A percentile compares a stretch with the other conserved stretches of the same genome.
These are phyloP conservation scores for Kodamaea fungicola DNA, from an alignment of 1,139 yeast species.

Conservation along the genomic window DNA sequence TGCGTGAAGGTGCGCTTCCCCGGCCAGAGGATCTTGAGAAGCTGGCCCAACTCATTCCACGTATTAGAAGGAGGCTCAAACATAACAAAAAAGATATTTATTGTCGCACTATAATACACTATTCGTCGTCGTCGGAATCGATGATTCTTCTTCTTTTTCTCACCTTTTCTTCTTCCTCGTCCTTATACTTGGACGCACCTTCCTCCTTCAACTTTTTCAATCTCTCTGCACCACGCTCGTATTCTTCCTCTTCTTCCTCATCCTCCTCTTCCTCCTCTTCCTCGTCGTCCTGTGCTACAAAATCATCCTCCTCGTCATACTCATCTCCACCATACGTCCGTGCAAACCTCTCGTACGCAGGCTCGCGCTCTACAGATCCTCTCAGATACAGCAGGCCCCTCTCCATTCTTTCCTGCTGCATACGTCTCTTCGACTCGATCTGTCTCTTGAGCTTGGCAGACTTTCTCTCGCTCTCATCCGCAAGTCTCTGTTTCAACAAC, in stretches of 20 bases:
- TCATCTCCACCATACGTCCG: constrained; percentile 42
- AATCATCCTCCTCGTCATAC: constrained; percentile 45
- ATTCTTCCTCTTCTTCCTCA: constrained; percentile 56
- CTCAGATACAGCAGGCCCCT: constrained; percentile 25
- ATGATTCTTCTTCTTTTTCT: constrained; percentile 53
- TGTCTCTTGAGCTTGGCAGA: constrained; percentile 67
- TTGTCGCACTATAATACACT: constrained; percentile 5
- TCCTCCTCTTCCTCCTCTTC: constrained; percentile 41
- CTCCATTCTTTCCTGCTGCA: constrained; percentile 43
- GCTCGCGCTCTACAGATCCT: constrained; percentile 23
- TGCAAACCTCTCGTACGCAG: constrained; percentile 41
- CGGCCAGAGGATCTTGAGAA: constrained; percentile 3
- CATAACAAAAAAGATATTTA: not conserved
- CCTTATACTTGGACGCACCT: constrained; percentile 48
- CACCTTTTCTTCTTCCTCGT: constrained; percentile 33
- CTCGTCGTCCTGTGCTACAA: constrained; percentile 42
- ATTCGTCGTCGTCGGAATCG: constrained; percentile 61
- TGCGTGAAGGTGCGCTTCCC: constrained; percentile 5
- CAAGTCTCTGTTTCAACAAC: constrained; percentile 72
- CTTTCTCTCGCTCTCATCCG: constrained; percentile 77
- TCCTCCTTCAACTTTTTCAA: constrained; percentile 56
- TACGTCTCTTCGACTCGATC: constrained; percentile 51
- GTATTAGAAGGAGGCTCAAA: not conserved
- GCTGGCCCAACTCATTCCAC: not conserved
- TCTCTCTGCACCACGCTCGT: constrained; percentile 59